phyloP scores from a whole-genome alignment of 139 green algal genomes.

The Volvox reticuliferus region DNA sequence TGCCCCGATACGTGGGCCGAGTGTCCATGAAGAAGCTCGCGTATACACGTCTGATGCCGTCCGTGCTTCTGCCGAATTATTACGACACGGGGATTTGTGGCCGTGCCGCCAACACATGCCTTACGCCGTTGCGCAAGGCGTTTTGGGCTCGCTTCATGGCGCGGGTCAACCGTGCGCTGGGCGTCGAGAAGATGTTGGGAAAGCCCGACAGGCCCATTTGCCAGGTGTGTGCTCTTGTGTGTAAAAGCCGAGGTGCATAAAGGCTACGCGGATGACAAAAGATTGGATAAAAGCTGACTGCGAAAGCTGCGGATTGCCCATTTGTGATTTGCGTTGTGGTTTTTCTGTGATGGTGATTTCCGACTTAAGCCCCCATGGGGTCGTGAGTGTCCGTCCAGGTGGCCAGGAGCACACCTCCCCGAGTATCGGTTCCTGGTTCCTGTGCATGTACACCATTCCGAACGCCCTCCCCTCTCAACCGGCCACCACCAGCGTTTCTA shows the following conservation, averaged over 20 bases:
- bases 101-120: neutral
- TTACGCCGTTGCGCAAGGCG: constrained; percentile 42
- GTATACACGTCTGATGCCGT: constrained; percentile 4
- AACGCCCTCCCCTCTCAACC: neutral
- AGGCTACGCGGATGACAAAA: too few species aligned
- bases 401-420: too few species aligned
- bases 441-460: too few species aligned
- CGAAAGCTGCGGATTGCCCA: too few species aligned
- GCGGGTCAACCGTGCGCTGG: constrained; percentile 10
- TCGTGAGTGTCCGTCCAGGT: too few species aligned
- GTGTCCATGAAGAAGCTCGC: constrained; percentile 30
- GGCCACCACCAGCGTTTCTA: too few species aligned
- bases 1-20: constrained; percentile 35
- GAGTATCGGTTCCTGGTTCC: too few species aligned
- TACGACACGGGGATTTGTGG: neutral
- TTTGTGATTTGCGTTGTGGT: too few species aligned
- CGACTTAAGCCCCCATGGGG: too few species aligned
- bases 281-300: too few species aligned
- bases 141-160: constrained; percentile 37
- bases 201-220: constrained; percentile 30
- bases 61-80: constrained; percentile 25
- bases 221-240: constrained; percentile 18
- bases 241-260: too few species aligned
- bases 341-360: too few species aligned
- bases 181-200: constrained; percentile 24